A percentile compares a stretch with the other conserved stretches of the same genome.
Evolutionary conservation across 352 stramenopile genomes (phyloP).

Genomic region (Halophytophthora polymorphica): DNA sequence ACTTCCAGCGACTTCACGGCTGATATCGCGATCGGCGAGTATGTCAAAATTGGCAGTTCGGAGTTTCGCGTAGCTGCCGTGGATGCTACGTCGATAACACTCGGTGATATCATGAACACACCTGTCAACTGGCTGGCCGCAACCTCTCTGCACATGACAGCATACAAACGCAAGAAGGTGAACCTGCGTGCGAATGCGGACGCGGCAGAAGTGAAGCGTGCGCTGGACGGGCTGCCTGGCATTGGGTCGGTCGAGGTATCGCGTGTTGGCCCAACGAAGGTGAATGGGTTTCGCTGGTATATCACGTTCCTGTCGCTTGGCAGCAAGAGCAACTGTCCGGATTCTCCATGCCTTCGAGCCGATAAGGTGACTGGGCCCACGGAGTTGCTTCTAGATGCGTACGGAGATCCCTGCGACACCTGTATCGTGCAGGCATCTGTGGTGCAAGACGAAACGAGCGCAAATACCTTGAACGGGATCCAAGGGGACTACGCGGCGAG

Average conservation of each 20-base stretch:
- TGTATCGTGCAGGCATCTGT: constrained; percentile 41
- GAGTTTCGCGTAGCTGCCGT: constrained; percentile 47
- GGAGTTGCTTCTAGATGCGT: constrained; percentile 39
- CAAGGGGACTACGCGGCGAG: constrained; percentile 37
- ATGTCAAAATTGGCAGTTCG: constrained; percentile 52
- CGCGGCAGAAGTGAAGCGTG: constrained; percentile 42
- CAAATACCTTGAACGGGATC: constrained; percentile 25
- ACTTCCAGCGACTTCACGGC: constrained; percentile 45
- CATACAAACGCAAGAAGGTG: constrained; percentile 67
- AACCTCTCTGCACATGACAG: constrained; percentile 47
- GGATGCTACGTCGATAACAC: constrained; percentile 22
- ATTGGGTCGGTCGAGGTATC: constrained; percentile 56
- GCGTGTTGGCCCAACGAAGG: constrained; percentile 46
- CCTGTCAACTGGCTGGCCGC: constrained; percentile 36
- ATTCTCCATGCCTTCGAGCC: constrained; percentile 53
- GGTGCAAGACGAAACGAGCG: constrained; percentile 36
- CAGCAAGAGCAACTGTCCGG: constrained; percentile 37
- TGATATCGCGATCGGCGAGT: constrained; percentile 33
- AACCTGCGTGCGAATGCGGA: constrained; percentile 50
- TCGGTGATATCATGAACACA: constrained; percentile 25
- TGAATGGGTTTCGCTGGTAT: constrained; percentile 62
- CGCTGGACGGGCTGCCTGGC: constrained; percentile 42
- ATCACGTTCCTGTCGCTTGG: constrained; percentile 73
- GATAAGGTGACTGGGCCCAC: constrained; percentile 45
- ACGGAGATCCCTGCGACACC: constrained; percentile 34